Evolutionary conservation across 2,329 filamentous ascomycete genomes (phyloP), one percentile per base, ranked within the genome.

Genomic region (Graphilbum sp.): DNA sequence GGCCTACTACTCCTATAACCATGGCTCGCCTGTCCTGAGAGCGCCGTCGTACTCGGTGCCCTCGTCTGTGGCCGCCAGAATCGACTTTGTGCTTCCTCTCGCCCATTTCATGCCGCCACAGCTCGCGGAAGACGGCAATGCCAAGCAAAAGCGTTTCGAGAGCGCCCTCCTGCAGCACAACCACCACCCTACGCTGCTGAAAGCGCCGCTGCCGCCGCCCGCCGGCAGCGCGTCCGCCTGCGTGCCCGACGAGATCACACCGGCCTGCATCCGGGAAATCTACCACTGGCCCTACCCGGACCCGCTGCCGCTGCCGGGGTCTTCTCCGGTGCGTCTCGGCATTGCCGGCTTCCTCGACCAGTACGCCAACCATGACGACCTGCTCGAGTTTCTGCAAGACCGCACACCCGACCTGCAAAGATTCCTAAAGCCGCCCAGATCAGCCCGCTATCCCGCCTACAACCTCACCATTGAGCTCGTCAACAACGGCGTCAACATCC

Each of bases 291-390:
- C 36, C 4, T 21, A 45, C 1, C 41, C 42, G 0, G 15, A n/a
- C 16, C 25, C 32, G 12, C 15, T 15, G 15, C 16, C n/a, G 4
- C 3, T 4, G n/a, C 21, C 16, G 3, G 20, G 4, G 3, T 24
- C 34, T 4, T 60, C 61, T 1, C 49, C 52, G 1, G 57, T 59
- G 8, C 57, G 59, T 0, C 51, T 67, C 34, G 66, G 60, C 21
- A 53, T 69, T 18, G 63, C 63, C 1, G 65, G 66, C 8, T 69
- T 69, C 48, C 56, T 69, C 1, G 62, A 65, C 16, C 51, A 69
- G 45, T 62, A 60, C 45, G 57, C 61, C 46, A 63, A 61, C 45
- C 56, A 62, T 41, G 39, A 50, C 4, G 66, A 69, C 45, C 53
- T 61, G 7, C 37, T 50, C 13, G 38, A 48, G 2, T 69, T 66